Conservation (phyloP, 257 asterid species). For the Fraxinus pennsylvanica region DNA sequence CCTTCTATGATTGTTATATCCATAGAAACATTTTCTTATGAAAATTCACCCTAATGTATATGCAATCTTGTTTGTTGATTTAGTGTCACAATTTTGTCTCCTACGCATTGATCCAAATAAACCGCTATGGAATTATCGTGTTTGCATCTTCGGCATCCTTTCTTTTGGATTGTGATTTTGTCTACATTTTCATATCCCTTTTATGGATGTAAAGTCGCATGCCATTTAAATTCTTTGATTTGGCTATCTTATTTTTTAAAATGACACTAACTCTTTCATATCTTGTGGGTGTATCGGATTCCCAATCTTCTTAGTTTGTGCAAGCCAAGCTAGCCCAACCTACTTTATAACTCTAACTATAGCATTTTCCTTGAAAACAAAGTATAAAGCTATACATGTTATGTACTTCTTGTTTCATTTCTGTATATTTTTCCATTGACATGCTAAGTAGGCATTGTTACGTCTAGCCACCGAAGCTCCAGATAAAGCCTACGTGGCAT, state of each 20-base stretch:
- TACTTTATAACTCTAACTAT: neutral
- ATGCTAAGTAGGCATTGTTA: neutral
- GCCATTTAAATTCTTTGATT: neutral
- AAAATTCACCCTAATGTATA: neutral
- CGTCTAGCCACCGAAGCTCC: too few species aligned
- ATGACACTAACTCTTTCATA: conserved; percentile 3
- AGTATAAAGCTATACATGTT: neutral
- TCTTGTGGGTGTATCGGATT: neutral
- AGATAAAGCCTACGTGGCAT: too few species aligned
- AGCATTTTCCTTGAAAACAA: neutral
- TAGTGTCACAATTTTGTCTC: neutral
- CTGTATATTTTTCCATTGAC: neutral
- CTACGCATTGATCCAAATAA: neutral
- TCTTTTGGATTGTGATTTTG: neutral
- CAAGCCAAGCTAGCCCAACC: neutral
- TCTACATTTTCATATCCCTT: neutral
- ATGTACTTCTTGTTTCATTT: neutral
- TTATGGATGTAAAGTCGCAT: neutral
- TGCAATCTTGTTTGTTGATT: neutral
- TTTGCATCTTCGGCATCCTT: neutral
- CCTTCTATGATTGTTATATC: neutral
- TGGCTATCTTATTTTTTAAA: neutral
- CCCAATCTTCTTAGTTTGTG: neutral
- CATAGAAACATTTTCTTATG: too few species aligned
- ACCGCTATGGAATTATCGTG: neutral